Evolutionary conservation across 345 rosid genomes (phyloP).

Genomic region (Mallotus nudiflorus): DNA sequence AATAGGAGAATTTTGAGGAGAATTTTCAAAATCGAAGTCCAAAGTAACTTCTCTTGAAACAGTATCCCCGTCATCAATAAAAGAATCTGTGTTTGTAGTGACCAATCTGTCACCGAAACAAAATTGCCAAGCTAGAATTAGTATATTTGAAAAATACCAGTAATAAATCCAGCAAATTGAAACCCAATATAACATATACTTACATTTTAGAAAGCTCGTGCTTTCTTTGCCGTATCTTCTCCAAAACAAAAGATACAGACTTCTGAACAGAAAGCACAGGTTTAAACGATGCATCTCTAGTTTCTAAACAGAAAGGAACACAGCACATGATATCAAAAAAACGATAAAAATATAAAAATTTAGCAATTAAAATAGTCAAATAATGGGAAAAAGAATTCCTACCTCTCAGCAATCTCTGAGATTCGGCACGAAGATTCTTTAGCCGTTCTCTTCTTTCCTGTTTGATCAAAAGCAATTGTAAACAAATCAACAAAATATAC

Average conservation of each 20-base stretch:
- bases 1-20: conserved; percentile 21
- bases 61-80: conserved; percentile 11
- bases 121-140: neutral
- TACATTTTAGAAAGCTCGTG: conserved; percentile 71
- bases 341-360: conserved; percentile 3
- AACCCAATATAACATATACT: conserved; percentile 24
- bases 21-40: conserved; percentile 34
- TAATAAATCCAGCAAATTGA: neutral
- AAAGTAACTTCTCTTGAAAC: conserved; percentile 24
- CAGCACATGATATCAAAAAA: conserved; percentile 5
- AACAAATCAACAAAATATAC: neutral
- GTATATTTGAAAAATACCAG: neutral
- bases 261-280: conserved; percentile 63
- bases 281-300: conserved; percentile 72
- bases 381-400: neutral
- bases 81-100: conserved; percentile 29
- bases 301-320: conserved; percentile 44
- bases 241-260: conserved; percentile 77
- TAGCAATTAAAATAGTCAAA: neutral
- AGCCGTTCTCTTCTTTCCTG: conserved; percentile 72
- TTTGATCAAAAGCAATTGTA: neutral
- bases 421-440: conserved; percentile 67
- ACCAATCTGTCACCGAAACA: conserved; percentile 40
- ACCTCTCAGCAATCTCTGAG: conserved; percentile 91
- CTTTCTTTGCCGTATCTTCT: conserved; percentile 80